These are phyloP conservation scores for Chalaropsis thielavioides DNA, from an alignment of 2,329 filamentous ascomycete genomes.

Conservation along the genomic window DNA sequence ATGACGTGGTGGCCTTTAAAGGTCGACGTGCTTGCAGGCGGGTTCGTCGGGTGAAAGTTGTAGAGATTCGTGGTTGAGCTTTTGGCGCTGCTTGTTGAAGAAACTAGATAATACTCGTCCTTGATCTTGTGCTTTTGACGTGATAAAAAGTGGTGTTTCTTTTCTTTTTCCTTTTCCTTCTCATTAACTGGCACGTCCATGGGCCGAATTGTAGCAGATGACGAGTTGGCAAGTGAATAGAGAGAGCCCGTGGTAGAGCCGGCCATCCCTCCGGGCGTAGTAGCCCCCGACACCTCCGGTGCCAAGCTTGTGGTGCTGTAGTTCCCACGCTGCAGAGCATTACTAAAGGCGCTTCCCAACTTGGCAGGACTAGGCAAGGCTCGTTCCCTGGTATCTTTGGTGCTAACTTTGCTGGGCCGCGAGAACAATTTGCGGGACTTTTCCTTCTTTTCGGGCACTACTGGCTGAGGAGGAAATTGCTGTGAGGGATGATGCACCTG, in stretches of 20 bases:
- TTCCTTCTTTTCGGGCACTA: constrained; percentile 57
- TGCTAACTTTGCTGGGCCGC: constrained; percentile 58
- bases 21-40: constrained; percentile 39
- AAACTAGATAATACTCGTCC: constrained; percentile 59
- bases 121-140: constrained; percentile 67
- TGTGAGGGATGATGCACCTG: constrained; percentile 26
- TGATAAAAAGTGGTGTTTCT: constrained; percentile 66
- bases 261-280: constrained; percentile 29
- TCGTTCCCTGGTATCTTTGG: constrained; percentile 53
- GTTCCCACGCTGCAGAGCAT: constrained; percentile 48
- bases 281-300: constrained; percentile 26
- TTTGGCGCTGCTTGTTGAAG: constrained; percentile 60
- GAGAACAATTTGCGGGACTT: constrained; percentile 73
- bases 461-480: constrained; percentile 27
- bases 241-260: constrained; percentile 31
- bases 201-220: constrained; percentile 60
- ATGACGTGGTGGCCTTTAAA: constrained; percentile 13
- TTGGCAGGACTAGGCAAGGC: constrained; percentile 59
- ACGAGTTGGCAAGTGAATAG: constrained; percentile 63
- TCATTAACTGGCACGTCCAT: constrained; percentile 34
- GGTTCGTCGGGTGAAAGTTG: constrained; percentile 61
- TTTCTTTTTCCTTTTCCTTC: constrained; percentile 52
- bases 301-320: constrained; percentile 54
- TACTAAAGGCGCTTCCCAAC: constrained; percentile 49
- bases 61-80: constrained; percentile 60